These are phyloP conservation scores for Aegilops sharonensis DNA, from an alignment of 176 grass and related monocot species.

Conservation along the genomic window DNA sequence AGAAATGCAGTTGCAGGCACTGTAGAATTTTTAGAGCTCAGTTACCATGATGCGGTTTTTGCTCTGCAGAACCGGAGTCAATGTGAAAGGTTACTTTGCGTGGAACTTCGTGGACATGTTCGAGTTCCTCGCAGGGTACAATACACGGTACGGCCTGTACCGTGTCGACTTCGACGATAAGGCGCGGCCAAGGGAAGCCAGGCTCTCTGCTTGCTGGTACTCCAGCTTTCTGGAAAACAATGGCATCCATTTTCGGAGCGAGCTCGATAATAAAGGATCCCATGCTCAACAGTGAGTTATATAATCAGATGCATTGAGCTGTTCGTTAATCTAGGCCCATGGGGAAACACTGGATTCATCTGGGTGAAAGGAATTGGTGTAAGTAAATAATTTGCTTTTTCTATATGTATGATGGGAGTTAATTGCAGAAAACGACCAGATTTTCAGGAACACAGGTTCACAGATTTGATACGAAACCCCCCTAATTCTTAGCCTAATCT, in stretches of 20 bases:
- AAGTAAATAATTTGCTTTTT: not conserved
- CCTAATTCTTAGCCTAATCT: too few species aligned
- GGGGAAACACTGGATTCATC: not conserved
- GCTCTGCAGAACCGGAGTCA: constrained; percentile 50
- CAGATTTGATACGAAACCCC: too few species aligned
- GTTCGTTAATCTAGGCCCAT: not conserved
- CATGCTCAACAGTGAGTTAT: constrained; percentile 14
- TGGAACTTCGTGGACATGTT: constrained; percentile 68
- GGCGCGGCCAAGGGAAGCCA: constrained; percentile 37
- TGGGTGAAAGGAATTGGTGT: not conserved
- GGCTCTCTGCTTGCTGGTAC: constrained; percentile 58
- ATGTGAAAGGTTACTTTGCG: constrained; percentile 61
- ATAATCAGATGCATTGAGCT: not conserved
- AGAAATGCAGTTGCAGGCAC: too few species aligned
- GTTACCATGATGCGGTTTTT: not conserved
- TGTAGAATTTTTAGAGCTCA: not conserved
- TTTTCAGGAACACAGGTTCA: too few species aligned
- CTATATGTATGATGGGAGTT: not conserved
- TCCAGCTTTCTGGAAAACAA: constrained; percentile 38
- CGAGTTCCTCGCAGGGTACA: constrained; percentile 46
- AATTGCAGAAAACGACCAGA: too few species aligned
- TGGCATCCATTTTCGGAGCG: not conserved
- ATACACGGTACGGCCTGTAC: constrained; percentile 47
- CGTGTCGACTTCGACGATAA: constrained; percentile 46
- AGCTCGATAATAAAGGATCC: not conserved